Evolutionary conservation across 495 filamentous ascomycete species (phyloP), one percentile per base, ranked within the genome.

Genomic region (Aspergillus panamensis): DNA sequence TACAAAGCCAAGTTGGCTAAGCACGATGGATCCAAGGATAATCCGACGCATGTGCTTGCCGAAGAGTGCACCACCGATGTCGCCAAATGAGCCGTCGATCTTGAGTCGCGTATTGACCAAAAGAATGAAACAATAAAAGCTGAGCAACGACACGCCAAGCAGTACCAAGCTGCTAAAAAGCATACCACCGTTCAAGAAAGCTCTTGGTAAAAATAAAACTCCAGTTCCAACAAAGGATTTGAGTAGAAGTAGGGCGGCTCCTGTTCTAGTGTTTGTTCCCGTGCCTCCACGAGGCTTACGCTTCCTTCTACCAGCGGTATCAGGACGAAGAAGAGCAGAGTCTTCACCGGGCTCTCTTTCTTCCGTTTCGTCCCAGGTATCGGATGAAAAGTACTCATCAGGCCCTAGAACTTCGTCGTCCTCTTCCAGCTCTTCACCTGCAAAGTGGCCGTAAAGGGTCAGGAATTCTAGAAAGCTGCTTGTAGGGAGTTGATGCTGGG

Each of bases 211-310:
- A 77, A 98, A 98, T 31, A 98, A 76, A n/a, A 98, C 94, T 32
- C 94, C 94, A 1, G 94, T 98, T 12, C 94, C 94, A 39, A 98
- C 93, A 63, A 98, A 98, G 10, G 92, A 96, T 73, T 98, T 98
- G 49, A 98, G 81, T 37, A 98, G 79, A 19, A 97, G 79, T 49
- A 97, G 68, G 14, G 86, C 84, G 12, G 94, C 93, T 55, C 85
- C 84, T 42, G 84, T 85, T 17, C 87, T 80, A 35, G 82, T 85
- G 58, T 84, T 91, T 16, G 80, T 89, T 40, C 89, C 89, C n/a
- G 80, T 80, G 12, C 81, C 82, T 33, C 83, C 85, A 35, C 87
- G 84, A 42, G 80, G 80, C 73, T 89, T 93, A 55, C 89, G 80
- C 63, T 77, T 84, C 72, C 82, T 88, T 54, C 85, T 83, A 45